Evolutionary conservation across 1,284 basidiomycete species (phyloP).

Genomic region (Leccinum ponderosum): DNA sequence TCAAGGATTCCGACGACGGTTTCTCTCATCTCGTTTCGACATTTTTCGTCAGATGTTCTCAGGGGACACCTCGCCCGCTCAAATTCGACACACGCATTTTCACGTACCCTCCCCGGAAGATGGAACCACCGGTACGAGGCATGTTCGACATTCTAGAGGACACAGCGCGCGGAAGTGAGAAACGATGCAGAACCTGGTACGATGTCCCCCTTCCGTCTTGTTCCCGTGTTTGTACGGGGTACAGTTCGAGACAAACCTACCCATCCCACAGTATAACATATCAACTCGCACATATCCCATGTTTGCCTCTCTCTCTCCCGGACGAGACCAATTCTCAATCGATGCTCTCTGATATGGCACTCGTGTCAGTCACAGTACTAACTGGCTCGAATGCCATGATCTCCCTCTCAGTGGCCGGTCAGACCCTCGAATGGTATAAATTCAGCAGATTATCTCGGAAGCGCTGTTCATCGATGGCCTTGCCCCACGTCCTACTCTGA

Average conservation of each 20-base stretch:
- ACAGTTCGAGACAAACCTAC: not conserved
- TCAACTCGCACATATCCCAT: not conserved
- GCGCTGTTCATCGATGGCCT: not conserved
- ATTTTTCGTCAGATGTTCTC: too few relatives aligned
- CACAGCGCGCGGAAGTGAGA: not conserved
- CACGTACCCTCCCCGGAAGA: not conserved
- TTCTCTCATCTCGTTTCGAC: not conserved
- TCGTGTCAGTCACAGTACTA: not conserved
- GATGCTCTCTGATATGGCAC: not conserved
- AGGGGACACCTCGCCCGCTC: not conserved
- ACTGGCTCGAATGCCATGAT: not conserved
- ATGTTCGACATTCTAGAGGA: not conserved
- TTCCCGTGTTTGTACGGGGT: not conserved
- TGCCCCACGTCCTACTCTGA: not conserved
- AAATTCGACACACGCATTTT: not conserved
- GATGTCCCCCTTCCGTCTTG: not conserved
- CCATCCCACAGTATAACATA: not conserved
- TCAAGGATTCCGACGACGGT: not conserved
- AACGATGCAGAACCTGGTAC: not conserved
- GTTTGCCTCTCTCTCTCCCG: not conserved
- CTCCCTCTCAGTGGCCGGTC: not conserved
- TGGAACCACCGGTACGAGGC: not conserved
- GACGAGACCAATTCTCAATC: not conserved
- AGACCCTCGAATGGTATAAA: not conserved
- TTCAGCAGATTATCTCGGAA: not conserved